These are phyloP conservation scores for Hortiboletus flavorubellus DNA, from an alignment of 768 basidiomycete genomes.

Conservation along the genomic window DNA sequence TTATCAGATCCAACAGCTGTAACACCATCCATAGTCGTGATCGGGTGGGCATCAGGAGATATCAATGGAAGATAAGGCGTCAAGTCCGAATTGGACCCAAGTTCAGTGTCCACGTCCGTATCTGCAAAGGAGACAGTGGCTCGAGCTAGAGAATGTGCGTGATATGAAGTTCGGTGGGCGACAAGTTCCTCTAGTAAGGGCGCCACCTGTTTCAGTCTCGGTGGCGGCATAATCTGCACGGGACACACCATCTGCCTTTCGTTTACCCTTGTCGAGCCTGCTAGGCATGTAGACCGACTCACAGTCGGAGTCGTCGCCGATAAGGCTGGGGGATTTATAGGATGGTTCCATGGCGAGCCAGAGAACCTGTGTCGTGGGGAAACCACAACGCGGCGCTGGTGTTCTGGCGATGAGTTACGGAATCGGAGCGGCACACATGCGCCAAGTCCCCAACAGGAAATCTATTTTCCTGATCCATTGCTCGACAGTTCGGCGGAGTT, in stretches of 20 bases:
- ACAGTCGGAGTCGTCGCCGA: neutral
- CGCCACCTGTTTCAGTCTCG: conserved; percentile 1
- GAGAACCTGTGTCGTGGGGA: neutral
- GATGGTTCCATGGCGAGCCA: conserved; percentile 4
- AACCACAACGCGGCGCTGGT: no score
- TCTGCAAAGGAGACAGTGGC: neutral
- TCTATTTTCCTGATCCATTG: no score
- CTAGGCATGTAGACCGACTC: neutral
- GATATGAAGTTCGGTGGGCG: neutral
- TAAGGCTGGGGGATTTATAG: conserved; percentile 11
- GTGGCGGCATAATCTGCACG: no score
- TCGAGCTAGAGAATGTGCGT: neutral
- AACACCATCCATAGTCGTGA: neutral
- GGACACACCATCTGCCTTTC: conserved; percentile 15
- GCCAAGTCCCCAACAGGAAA: no score
- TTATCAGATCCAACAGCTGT: neutral
- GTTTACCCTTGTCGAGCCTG: conserved; percentile 19
- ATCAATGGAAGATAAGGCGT: neutral
- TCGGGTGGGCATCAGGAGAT: neutral
- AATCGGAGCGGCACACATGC: no score
- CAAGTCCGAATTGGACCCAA: neutral
- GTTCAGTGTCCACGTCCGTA: conserved; percentile 3
- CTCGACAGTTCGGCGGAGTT: no score
- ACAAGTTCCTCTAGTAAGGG: neutral
- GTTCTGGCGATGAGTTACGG: no score